These are phyloP conservation scores for Aspergillus versicolor DNA, from an alignment of 2,329 filamentous ascomycete genomes.

Conservation along the genomic window DNA sequence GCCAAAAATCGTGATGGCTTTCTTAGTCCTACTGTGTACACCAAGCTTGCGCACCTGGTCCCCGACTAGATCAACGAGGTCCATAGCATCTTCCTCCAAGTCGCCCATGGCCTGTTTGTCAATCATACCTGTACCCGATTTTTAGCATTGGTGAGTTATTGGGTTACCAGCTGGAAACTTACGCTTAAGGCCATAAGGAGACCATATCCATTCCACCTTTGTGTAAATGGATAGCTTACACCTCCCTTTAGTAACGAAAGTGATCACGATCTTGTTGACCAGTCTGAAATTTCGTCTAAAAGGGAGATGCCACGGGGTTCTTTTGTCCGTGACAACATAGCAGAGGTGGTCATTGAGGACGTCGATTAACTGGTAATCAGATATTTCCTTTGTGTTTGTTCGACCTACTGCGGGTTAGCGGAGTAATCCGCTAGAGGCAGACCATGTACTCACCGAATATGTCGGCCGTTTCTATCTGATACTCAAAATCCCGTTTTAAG, in stretches of 20 bases:
- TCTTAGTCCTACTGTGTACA: conserved; percentile 48
- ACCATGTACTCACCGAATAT: conserved; percentile 52
- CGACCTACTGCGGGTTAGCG: conserved; percentile 33
- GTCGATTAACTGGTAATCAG: conserved; percentile 85
- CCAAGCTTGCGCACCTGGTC: conserved; percentile 50
- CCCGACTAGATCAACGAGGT: conserved; percentile 50
- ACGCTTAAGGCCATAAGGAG: conserved; percentile 53
- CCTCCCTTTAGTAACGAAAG: conserved; percentile 85
- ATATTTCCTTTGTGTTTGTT: conserved; percentile 61
- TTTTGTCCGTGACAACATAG: conserved; percentile 65
- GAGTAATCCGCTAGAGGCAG: neutral
- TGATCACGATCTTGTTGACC: conserved; percentile 89
- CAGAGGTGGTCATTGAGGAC: conserved; percentile 73
- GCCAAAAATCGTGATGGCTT: conserved; percentile 50
- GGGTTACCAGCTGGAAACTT: conserved; percentile 17
- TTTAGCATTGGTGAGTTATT: neutral
- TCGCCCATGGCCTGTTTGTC: conserved; percentile 71
- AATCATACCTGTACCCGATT: conserved; percentile 47
- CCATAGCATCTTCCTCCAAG: conserved; percentile 48
- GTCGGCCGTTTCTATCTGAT: conserved; percentile 68
- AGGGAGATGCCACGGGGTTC: conserved; percentile 79
- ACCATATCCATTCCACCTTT: conserved; percentile 80
- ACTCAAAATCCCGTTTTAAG: conserved; percentile 76
- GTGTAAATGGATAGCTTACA: conserved; percentile 89
- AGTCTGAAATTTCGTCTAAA: conserved; percentile 76